A percentile compares a stretch with the other conserved stretches of the same genome.
These are phyloP conservation scores for Nidularia pulvinata DNA, from an alignment of 768 basidiomycete genomes.

Conservation along the genomic window DNA sequence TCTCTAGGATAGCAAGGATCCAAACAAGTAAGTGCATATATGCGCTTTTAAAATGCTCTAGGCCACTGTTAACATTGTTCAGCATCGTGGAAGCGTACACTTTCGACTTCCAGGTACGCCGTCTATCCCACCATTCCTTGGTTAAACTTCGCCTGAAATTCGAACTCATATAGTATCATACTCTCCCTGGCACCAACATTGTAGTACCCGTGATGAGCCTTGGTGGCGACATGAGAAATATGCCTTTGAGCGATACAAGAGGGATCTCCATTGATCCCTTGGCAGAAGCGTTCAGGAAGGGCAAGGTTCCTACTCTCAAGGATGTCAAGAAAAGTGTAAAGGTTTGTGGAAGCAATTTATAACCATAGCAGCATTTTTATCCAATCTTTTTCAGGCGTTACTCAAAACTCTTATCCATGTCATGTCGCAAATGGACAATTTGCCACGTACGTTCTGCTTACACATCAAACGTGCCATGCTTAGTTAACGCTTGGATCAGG, in stretches of 20 bases:
- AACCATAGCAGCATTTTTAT: not conserved
- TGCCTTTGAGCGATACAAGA: slow-evolving; percentile 31
- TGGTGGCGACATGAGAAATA: slow-evolving; percentile 54
- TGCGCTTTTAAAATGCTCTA: slow-evolving; percentile 7
- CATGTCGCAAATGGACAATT: slow-evolving; percentile 76
- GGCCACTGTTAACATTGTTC: not conserved
- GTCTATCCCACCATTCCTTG: not conserved
- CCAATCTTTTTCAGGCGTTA: slow-evolving; percentile 45
- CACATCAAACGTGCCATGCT: not conserved
- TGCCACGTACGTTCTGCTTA: slow-evolving; percentile 61
- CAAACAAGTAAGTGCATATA: slow-evolving; percentile 66
- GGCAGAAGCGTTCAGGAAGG: slow-evolving; percentile 53
- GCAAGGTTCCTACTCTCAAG: slow-evolving; percentile 68
- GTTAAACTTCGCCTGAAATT: not conserved
- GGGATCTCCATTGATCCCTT: slow-evolving; percentile 50
- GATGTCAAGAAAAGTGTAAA: slow-evolving; percentile 86
- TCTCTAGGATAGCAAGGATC: slow-evolving; percentile 77
- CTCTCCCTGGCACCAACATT: slow-evolving; percentile 56
- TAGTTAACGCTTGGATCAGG: slow-evolving; percentile 32
- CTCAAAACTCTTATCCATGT: slow-evolving; percentile 78
- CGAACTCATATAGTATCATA: slow-evolving; percentile 56
- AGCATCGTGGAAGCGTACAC: slow-evolving; percentile 90
- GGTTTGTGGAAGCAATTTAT: slow-evolving; percentile 28
- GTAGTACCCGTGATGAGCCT: slow-evolving; percentile 75
- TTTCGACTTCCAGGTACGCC: slow-evolving; percentile 75